Conservation (phyloP, 2,329 filamentous ascomycete species). For the Aspergillus ochraceoroseus region DNA sequence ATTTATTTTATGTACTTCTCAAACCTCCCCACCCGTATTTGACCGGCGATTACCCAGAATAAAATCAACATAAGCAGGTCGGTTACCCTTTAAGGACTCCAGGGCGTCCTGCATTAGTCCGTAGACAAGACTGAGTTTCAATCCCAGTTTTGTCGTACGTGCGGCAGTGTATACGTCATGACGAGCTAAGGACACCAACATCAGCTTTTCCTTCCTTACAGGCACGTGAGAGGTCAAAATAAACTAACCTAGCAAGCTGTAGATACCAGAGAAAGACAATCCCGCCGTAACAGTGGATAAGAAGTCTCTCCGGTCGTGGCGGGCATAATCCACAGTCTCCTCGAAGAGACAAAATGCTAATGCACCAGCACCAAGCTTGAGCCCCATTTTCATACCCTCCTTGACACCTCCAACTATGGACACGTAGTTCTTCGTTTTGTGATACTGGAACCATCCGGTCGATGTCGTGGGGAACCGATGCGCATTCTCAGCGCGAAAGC, state of each 20-base stretch:
- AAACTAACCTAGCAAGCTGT: conserved; percentile 75
- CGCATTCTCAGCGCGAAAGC: conserved; percentile 92
- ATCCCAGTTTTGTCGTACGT: conserved; percentile 71
- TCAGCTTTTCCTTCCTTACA: conserved; percentile 12
- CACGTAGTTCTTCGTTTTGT: conserved; percentile 96
- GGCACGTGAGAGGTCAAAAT: not conserved
- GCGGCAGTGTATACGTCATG: conserved; percentile 73
- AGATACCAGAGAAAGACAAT: conserved; percentile 75
- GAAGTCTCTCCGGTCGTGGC: conserved; percentile 61
- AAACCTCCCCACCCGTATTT: conserved; percentile 17
- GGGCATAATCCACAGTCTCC: conserved; percentile 70
- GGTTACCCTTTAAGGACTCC: conserved; percentile 63
- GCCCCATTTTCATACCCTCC: conserved; percentile 72
- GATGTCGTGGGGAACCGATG: conserved; percentile 81
- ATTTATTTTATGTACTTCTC: conserved; percentile 11
- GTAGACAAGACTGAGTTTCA: conserved; percentile 73
- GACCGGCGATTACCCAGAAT: conserved; percentile 47
- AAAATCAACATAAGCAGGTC: conserved; percentile 69
- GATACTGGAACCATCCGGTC: conserved; percentile 95
- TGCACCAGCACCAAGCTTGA: conserved; percentile 66
- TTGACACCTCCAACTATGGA: conserved; percentile 69
- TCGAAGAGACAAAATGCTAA: conserved; percentile 75
- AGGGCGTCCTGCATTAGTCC: conserved; percentile 75
- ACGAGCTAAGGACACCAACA: conserved; percentile 53
- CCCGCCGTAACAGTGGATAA: conserved; percentile 77